These are phyloP conservation scores for Cairneyella variabilis DNA, from an alignment of 495 filamentous ascomycete species.

Conservation along the genomic window DNA sequence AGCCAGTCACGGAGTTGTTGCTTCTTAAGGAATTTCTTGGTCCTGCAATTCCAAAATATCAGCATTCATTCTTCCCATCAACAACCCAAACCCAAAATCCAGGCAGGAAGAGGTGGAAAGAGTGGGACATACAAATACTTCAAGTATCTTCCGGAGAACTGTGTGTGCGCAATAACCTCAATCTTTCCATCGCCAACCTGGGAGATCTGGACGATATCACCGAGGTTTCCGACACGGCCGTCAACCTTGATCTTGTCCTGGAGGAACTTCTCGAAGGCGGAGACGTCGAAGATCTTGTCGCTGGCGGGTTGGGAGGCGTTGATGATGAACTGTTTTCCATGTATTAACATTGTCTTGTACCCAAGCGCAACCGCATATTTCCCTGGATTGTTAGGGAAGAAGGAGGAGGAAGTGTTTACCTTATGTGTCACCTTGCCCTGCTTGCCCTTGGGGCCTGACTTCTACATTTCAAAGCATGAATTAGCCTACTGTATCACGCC, in stretches of 20 bases:
- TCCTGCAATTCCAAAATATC: constrained; percentile 52
- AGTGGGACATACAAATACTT: constrained; percentile 88
- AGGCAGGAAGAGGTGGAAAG: neutral
- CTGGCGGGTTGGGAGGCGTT: constrained; percentile 93
- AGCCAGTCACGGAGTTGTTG: constrained; percentile 99
- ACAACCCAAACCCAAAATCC: neutral
- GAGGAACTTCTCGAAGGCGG: constrained; percentile 99
- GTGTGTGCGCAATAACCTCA: constrained; percentile 94
- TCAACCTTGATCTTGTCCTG: constrained; percentile 99
- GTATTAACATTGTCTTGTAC: too few species aligned
- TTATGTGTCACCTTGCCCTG: constrained; percentile 60
- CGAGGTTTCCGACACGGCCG: constrained; percentile 95
- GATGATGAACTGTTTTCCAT: constrained; percentile 92
- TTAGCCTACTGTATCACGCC: constrained; percentile 95
- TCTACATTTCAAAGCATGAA: constrained; percentile 46
- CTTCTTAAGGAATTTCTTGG: constrained; percentile 99
- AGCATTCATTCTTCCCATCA: neutral
- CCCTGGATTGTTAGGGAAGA: too few species aligned
- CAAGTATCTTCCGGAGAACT: constrained; percentile 97
- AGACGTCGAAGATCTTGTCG: constrained; percentile 99
- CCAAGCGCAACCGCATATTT: too few species aligned
- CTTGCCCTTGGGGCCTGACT: constrained; percentile 60
- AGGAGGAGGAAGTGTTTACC: constrained; percentile 36
- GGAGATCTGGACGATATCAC: constrained; percentile 86
- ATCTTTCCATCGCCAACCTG: constrained; percentile 93